Percentiles rank a stretch among this genome's conserved stretches.
phyloP scores from a whole-genome alignment of 2,329 filamentous ascomycete species.

The Verticillium nubilum region DNA sequence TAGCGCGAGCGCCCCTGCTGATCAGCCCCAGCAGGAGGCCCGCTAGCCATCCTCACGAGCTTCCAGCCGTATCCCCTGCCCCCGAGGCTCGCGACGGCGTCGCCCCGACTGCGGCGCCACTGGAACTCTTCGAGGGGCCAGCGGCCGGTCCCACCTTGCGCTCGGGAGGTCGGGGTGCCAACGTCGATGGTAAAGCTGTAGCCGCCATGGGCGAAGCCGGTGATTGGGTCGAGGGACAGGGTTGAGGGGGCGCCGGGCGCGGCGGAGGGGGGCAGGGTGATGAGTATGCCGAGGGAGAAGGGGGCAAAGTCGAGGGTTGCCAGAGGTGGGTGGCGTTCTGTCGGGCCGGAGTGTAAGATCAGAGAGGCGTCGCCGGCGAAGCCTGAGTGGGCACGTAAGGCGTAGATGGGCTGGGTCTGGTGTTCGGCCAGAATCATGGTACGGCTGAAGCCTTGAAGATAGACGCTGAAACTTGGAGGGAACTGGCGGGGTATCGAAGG shows the following conservation, averaged over 20 bases:
- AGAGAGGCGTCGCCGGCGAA: slow-evolving; percentile 7
- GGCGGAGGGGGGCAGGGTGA: slow-evolving; percentile 7
- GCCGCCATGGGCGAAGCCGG: slow-evolving; percentile 9
- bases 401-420: slow-evolving; percentile 11
- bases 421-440: slow-evolving; percentile 11
- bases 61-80: slow-evolving; percentile 31
- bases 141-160: not conserved
- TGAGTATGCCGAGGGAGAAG: slow-evolving; percentile 4
- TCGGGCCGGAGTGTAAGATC: slow-evolving; percentile 13
- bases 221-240: not conserved
- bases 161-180: slow-evolving; percentile 3
- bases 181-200: slow-evolving; percentile 30
- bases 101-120: slow-evolving; percentile 33
- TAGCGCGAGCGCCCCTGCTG: slow-evolving; percentile 9
- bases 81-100: slow-evolving; percentile 25
- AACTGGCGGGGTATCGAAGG: slow-evolving; percentile 8
- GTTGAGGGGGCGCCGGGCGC: slow-evolving; percentile 6
- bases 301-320: slow-evolving; percentile 8
- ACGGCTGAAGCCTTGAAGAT: slow-evolving; percentile 10
- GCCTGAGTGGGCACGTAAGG: slow-evolving; percentile 9
- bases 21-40: slow-evolving; percentile 8
- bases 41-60: slow-evolving; percentile 28
- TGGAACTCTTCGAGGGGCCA: slow-evolving; percentile 29
- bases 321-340: slow-evolving; percentile 7
- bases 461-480: slow-evolving; percentile 12